Evolutionary conservation across 2,329 filamentous ascomycete species (phyloP).

Genomic region (Pseudogymnoascus sp.): DNA sequence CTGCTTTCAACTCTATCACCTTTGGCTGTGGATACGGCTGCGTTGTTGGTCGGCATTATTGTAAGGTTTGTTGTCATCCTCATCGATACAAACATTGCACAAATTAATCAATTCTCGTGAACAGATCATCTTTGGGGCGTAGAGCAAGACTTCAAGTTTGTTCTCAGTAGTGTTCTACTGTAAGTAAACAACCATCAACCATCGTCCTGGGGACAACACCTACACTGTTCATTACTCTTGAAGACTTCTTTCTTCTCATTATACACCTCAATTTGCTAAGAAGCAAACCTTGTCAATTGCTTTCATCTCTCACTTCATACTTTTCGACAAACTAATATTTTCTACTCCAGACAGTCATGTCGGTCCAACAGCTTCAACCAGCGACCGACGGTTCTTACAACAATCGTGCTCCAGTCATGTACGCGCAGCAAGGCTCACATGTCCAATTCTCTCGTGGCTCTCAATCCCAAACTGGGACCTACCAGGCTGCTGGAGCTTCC

Average conservation of each 20-base stretch:
- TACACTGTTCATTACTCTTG: background rate
- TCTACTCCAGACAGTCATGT: slow-evolving; percentile 26
- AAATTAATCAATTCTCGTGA: background rate
- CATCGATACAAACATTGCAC: background rate
- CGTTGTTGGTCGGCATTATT: background rate
- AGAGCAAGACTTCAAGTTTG: background rate
- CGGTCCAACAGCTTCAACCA: slow-evolving; percentile 27
- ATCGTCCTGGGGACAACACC: background rate
- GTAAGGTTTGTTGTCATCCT: background rate
- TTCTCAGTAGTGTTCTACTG: background rate
- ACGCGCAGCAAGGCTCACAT: slow-evolving; percentile 21
- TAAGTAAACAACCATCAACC: background rate
- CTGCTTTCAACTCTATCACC: background rate
- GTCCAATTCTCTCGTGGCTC: slow-evolving; percentile 22
- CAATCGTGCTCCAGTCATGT: slow-evolving; percentile 25
- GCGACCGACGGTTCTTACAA: slow-evolving; percentile 20
- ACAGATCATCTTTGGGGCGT: background rate
- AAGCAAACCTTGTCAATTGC: background rate
- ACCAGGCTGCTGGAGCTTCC: slow-evolving; percentile 11
- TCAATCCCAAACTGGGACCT: slow-evolving; percentile 23
- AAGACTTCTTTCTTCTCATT: background rate
- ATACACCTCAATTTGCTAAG: background rate
- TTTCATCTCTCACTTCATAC: background rate
- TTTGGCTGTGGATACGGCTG: background rate
- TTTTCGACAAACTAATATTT: background rate